Evolutionary conservation across 352 stramenopile species (phyloP).

Genomic region (Blastocystis sp.): DNA sequence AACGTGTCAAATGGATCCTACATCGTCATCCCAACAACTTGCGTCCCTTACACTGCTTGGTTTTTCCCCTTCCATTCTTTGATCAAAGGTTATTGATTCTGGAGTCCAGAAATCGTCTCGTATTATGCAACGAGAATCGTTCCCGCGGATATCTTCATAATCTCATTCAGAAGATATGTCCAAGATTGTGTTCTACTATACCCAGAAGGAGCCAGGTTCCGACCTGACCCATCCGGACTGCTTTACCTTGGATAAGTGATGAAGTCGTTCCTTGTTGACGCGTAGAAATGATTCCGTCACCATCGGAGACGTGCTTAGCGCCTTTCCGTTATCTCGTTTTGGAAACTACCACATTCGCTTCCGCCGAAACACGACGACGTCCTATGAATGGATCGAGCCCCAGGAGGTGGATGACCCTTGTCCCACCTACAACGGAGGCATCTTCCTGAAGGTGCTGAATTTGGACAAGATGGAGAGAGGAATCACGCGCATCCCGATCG

Average conservation of each 20-base stretch:
- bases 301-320: conserved; percentile 24
- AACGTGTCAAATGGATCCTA: background rate
- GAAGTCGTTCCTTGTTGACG: background rate
- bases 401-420: background rate
- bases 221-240: background rate
- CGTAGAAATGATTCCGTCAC: conserved; percentile 34
- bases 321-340: conserved; percentile 36
- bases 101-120: too few relatives aligned
- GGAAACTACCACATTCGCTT: conserved; percentile 46
- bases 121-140: too few relatives aligned
- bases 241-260: conserved; percentile 39
- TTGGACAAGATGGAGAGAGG: conserved; percentile 50
- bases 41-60: background rate
- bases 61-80: background rate
- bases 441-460: conserved; percentile 56
- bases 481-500: conserved; percentile 19
- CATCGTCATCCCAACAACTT: background rate
- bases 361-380: background rate
- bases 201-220: conserved; percentile 41
- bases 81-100: too few relatives aligned
- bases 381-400: conserved; percentile 18
- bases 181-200: conserved; percentile 45
- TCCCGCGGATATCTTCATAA: too few relatives aligned
- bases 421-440: conserved; percentile 52
- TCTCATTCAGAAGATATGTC: background rate